Percentiles rank a stretch among this genome's conserved stretches.
phyloP scores from a whole-genome alignment of 768 basidiomycete genomes.

The Amanita fuliginea region DNA sequence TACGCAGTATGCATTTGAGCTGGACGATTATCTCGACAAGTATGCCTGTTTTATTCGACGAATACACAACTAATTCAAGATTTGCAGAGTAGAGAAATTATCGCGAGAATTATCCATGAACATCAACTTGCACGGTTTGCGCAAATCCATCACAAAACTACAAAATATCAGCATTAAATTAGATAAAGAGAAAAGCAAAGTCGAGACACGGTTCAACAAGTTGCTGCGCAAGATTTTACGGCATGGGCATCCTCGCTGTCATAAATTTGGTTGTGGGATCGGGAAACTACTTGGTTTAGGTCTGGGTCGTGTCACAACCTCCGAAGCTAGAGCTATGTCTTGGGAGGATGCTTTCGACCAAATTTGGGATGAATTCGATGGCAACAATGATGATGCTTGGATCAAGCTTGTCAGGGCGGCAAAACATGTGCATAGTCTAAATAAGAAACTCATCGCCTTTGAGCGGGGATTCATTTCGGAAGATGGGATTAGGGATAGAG shows the following conservation, averaged over 20 bases:
- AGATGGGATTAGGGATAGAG: slow-evolving; percentile 65
- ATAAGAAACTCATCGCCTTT: slow-evolving; percentile 58
- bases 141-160: slow-evolving; percentile 33
- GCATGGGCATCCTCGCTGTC: slow-evolving; percentile 9
- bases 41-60: slow-evolving; percentile 18
- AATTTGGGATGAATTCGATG: not conserved
- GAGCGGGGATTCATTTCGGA: slow-evolving; percentile 76
- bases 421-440: slow-evolving; percentile 45
- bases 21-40: slow-evolving; percentile 52
- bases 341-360: not conserved
- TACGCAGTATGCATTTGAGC: slow-evolving; percentile 61
- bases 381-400: not conserved
- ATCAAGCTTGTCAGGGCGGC: slow-evolving; percentile 40
- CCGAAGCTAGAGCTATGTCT: not conserved
- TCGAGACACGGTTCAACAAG: slow-evolving; percentile 39
- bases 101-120: slow-evolving; percentile 10
- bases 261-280: not conserved
- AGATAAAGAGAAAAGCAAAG: slow-evolving; percentile 46
- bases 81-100: slow-evolving; percentile 36
- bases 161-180: slow-evolving; percentile 41
- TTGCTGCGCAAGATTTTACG: slow-evolving; percentile 24
- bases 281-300: not conserved
- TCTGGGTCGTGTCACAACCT: slow-evolving; percentile 1
- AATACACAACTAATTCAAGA: not conserved
- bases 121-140: slow-evolving; percentile 30